phyloP scores from a whole-genome alignment of 2,329 filamentous ascomycete species.

The Aspergillus pseudonomiae region DNA sequence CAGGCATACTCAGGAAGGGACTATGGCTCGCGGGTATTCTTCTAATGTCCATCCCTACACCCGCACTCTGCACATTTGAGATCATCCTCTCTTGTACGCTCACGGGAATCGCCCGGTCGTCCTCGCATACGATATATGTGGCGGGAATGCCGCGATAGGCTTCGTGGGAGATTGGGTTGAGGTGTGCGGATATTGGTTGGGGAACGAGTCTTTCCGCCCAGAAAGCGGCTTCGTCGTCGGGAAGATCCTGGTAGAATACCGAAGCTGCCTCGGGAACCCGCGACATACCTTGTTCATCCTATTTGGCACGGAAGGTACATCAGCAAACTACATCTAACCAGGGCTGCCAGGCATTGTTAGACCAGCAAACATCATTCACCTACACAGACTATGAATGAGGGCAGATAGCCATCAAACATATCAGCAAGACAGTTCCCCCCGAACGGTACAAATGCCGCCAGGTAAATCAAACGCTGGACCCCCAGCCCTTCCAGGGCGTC shows the following conservation, averaged over 20 bases:
- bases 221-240: neutral
- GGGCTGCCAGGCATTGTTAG: neutral
- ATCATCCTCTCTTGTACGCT: neutral
- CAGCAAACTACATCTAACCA: neutral
- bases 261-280: neutral
- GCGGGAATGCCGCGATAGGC: neutral
- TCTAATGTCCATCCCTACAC: neutral
- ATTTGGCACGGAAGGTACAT: neutral
- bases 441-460: neutral
- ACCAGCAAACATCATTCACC: neutral
- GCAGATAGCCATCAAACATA: neutral
- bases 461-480: neutral
- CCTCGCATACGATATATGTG: neutral
- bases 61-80: neutral
- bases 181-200: neutral
- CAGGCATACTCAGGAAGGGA: neutral
- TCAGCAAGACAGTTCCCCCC: neutral
- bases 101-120: neutral
- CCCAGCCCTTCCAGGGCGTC: neutral
- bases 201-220: neutral
- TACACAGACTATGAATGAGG: neutral
- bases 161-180: neutral
- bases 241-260: neutral
- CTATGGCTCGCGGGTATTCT: neutral
- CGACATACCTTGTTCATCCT: neutral